Conservation (phyloP, 441 rosid genomes). For the Theobroma grandiflorum region DNA sequence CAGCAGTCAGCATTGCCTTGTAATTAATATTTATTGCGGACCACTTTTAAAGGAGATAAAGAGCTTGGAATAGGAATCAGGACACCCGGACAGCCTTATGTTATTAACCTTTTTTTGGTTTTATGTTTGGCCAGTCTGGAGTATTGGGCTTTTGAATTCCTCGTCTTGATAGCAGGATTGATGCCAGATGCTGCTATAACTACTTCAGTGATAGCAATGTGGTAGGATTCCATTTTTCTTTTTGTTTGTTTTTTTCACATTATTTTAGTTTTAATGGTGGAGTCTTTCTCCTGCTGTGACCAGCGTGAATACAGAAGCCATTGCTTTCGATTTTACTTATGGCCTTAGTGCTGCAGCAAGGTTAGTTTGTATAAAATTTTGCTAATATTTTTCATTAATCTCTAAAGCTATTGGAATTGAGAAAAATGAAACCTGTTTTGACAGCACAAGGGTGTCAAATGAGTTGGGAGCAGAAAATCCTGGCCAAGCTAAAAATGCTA, state of each 20-base stretch:
- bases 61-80: too few relatives aligned
- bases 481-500: constrained; percentile 62
- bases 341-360: constrained; percentile 80
- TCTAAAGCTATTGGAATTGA: background rate
- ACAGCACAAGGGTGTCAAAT: constrained; percentile 79
- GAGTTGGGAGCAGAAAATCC: constrained; percentile 75
- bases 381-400: background rate
- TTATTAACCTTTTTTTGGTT: background rate
- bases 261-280: background rate
- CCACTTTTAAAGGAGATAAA: too few relatives aligned
- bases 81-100: background rate
- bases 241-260: background rate
- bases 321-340: constrained; percentile 60
- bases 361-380: constrained; percentile 33
- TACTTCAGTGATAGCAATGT: constrained; percentile 76
- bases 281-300: background rate
- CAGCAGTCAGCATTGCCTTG: too few relatives aligned
- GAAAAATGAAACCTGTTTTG: background rate
- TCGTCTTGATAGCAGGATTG: constrained; percentile 76
- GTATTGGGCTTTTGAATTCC: constrained; percentile 76
- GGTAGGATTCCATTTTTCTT: constrained; percentile 40
- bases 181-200: constrained; percentile 65
- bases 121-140: constrained; percentile 54
- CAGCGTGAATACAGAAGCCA: constrained; percentile 65
- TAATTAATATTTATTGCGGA: too few relatives aligned